Evolutionary conservation across 805 yeast species (phyloP).

Genomic region (Schwanniomyces yamadae): DNA sequence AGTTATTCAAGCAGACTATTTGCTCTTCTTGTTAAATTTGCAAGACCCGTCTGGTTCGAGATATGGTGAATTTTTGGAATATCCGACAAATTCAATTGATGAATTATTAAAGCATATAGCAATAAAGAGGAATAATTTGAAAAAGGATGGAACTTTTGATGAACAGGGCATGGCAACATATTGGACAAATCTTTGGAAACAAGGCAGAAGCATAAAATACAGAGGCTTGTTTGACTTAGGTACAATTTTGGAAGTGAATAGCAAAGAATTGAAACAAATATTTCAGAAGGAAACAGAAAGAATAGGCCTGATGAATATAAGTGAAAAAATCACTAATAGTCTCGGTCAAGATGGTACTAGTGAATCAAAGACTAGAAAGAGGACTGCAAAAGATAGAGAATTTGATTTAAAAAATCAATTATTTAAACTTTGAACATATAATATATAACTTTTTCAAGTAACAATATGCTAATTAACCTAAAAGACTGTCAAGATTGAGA

Average conservation of each 20-base stretch:
- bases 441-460: constrained; percentile 3
- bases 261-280: constrained; percentile 20
- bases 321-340: constrained; percentile 28
- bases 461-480: constrained; percentile 2
- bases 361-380: constrained; percentile 30
- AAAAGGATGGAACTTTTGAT: constrained; percentile 41
- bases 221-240: constrained; percentile 36
- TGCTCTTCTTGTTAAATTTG: constrained; percentile 70
- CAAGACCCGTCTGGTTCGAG: constrained; percentile 48
- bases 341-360: constrained; percentile 43
- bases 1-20: constrained; percentile 79
- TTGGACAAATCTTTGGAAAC: constrained; percentile 62
- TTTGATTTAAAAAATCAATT: constrained; percentile 37
- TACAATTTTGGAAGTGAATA: constrained; percentile 30
- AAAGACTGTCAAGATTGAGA: constrained; percentile 22
- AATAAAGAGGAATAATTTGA: constrained; percentile 33
- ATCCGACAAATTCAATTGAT: constrained; percentile 73
- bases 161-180: constrained; percentile 61
- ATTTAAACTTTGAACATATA: constrained; percentile 27
- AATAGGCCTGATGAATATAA: constrained; percentile 25
- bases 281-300: constrained; percentile 30
- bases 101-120: constrained; percentile 54
- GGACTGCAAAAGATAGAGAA: constrained; percentile 46
- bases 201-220: constrained; percentile 43
- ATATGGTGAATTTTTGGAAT: constrained; percentile 46